Conservation (phyloP, 331 rosid genomes). For the Quercus tomentella region DNA sequence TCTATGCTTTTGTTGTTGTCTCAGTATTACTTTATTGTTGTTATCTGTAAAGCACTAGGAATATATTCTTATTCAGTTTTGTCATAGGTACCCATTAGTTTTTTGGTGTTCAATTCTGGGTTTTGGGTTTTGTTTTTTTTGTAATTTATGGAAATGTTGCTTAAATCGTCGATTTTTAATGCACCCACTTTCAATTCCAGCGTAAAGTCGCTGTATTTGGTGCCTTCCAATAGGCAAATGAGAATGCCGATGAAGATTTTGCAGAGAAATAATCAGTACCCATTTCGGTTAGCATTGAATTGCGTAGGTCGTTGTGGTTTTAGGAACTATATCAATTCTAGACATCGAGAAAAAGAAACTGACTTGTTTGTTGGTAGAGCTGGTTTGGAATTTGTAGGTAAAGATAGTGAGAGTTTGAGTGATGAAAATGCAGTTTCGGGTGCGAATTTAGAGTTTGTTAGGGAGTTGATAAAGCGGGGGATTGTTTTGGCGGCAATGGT, state of each 20-base stretch:
- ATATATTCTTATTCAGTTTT: neutral
- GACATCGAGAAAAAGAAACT: conserved; percentile 11
- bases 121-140: conserved; percentile 26
- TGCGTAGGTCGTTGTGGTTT: conserved; percentile 29
- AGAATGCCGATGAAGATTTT: conserved; percentile 44
- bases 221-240: conserved; percentile 31
- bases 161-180: conserved; percentile 48
- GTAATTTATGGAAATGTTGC: conserved; percentile 44
- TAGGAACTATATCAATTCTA: conserved; percentile 32
- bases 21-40: neutral
- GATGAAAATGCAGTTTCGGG: conserved; percentile 26
- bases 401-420: conserved; percentile 25
- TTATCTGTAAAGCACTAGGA: neutral
- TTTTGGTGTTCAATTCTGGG: conserved; percentile 14
- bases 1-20: neutral
- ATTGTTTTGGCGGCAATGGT: conserved; percentile 64
- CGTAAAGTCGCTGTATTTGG: conserved; percentile 33
- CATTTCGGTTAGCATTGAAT: conserved; percentile 41
- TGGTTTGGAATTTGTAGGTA: conserved; percentile 39
- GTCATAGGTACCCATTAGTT: neutral
- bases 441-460: conserved; percentile 29
- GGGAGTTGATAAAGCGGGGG: conserved; percentile 49
- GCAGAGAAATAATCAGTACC: conserved; percentile 30
- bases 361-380: conserved; percentile 26
- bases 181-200: conserved; percentile 32